Evolutionary conservation across 805 yeast genomes (phyloP), one percentile per base, ranked within the genome.

Genomic region (Jamesozyma spencerorum): DNA sequence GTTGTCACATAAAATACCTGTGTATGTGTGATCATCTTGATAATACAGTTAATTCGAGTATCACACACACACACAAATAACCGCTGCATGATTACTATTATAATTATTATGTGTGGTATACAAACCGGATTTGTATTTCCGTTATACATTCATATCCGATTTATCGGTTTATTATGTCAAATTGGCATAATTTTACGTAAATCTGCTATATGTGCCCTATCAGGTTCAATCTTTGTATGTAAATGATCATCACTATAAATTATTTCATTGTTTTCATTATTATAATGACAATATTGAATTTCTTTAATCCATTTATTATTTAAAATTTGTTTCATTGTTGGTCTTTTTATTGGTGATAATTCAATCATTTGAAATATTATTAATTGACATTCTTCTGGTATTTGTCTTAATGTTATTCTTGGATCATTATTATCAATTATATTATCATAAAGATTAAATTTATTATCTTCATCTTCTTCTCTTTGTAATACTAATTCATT

Each of bases 151-250:
- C n/a, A n/a, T n/a, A n/a, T n/a, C n/a, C n/a, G n/a, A n/a, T n/a
- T n/a, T n/a, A n/a, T n/a, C n/a, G n/a, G n/a, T n/a, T n/a, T n/a
- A n/a, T n/a, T n/a, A n/a, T n/a, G n/a, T 22, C 26, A 22, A 7
- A 22, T 10, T 6, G 26, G 26, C 26, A 22, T 7, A 6, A 22
- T 10, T 32, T 19, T 32, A 24, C 26, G 17, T 13, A 87, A 71
- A 44, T 87, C 80, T 5, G 96, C 95, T 63, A 87, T 87, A 60
- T 87, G 97, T 0, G 96, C 95, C 50, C 85, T 94, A 42, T 84
- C 78, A 56, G 84, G 94, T 49, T 86, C 95, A 36, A 88, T 95
- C 48, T 75, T 12, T 14, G 31, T 35, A n/a, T 35, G 38, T 13
- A 75, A 2, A 19, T 32, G 35, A 18, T 32, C 26, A 3, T 7